Conservation (phyloP, 352 stramenopile species). For the Phytopythium helicoides region DNA sequence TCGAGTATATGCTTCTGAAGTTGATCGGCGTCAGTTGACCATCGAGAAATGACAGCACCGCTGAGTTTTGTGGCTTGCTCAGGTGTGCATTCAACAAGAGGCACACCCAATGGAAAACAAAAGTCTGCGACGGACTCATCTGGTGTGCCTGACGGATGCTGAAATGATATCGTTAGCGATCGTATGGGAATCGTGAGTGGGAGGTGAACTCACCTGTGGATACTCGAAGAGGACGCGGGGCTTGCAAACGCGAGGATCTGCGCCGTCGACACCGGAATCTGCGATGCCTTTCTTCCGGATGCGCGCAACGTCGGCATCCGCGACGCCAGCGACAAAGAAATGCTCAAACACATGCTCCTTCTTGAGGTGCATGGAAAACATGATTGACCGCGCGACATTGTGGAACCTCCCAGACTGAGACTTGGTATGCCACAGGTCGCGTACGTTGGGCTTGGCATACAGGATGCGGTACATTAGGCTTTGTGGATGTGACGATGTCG, state of each 20-base stretch:
- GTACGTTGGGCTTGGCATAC: slow-evolving; percentile 59
- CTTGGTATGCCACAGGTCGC: slow-evolving; percentile 61
- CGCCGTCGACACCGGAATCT: slow-evolving; percentile 15
- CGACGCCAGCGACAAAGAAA: slow-evolving; percentile 68
- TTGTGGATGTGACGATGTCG: slow-evolving; percentile 28
- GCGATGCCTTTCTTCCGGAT: slow-evolving; percentile 11
- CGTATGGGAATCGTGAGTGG: no score
- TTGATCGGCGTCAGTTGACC: slow-evolving; percentile 59
- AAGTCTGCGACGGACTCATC: slow-evolving; percentile 70
- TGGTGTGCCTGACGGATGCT: slow-evolving; percentile 29
- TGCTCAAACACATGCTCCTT: slow-evolving; percentile 83
- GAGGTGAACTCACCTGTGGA: slow-evolving; percentile 36
- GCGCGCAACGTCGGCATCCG: slow-evolving; percentile 14
- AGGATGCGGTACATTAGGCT: slow-evolving; percentile 79
- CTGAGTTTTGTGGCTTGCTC: slow-evolving; percentile 46
- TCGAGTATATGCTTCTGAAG: slow-evolving; percentile 67
- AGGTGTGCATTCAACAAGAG: slow-evolving; percentile 50
- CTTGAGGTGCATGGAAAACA: slow-evolving; percentile 80
- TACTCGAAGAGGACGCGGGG: slow-evolving; percentile 72
- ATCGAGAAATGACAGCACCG: slow-evolving; percentile 61
- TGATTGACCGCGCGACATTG: slow-evolving; percentile 64
- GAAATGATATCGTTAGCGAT: not conserved
- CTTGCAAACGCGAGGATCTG: slow-evolving; percentile 55
- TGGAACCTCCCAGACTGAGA: slow-evolving; percentile 45
- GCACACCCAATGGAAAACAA: slow-evolving; percentile 77